phyloP scores from a whole-genome alignment of 148 eudicot genomes.

The Tetragonia tetragonoides region DNA sequence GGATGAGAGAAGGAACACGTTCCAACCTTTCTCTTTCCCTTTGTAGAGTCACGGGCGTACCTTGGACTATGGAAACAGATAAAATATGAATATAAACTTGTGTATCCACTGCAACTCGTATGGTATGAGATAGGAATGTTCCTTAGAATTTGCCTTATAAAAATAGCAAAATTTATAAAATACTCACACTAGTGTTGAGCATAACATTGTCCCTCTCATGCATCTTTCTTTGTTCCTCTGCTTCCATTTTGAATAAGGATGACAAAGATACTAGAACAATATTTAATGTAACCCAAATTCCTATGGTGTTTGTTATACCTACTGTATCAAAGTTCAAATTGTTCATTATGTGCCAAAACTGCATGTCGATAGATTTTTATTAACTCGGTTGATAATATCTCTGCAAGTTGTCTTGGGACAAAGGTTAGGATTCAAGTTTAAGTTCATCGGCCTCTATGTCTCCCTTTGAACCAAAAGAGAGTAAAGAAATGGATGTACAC shows the following conservation, averaged over 20 bases:
- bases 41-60: conserved; percentile 47
- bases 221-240: conserved; percentile 8
- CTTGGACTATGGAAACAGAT: conserved; percentile 25
- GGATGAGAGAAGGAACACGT: conserved; percentile 23
- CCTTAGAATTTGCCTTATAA: conserved; percentile 25
- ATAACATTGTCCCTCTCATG: conserved; percentile 15
- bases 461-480: too few species aligned
- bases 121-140: conserved; percentile 39
- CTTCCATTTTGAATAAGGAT: conserved; percentile 20
- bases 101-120: conserved; percentile 8
- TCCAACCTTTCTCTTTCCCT: conserved; percentile 31
- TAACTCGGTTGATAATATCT: too few species aligned
- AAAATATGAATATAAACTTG: conserved; percentile 1
- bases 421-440: too few species aligned
- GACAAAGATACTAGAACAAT: conserved; percentile 20
- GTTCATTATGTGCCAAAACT: neutral
- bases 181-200: neutral
- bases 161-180: conserved; percentile 7
- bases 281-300: neutral
- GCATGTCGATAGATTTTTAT: too few species aligned
- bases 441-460: too few species aligned
- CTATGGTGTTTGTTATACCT: neutral
- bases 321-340: neutral
- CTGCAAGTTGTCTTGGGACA: too few species aligned
- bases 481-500: too few species aligned